Evolutionary conservation across 2,329 filamentous ascomycete genomes (phyloP).

Genomic region (Talaromyces atroroseus): DNA sequence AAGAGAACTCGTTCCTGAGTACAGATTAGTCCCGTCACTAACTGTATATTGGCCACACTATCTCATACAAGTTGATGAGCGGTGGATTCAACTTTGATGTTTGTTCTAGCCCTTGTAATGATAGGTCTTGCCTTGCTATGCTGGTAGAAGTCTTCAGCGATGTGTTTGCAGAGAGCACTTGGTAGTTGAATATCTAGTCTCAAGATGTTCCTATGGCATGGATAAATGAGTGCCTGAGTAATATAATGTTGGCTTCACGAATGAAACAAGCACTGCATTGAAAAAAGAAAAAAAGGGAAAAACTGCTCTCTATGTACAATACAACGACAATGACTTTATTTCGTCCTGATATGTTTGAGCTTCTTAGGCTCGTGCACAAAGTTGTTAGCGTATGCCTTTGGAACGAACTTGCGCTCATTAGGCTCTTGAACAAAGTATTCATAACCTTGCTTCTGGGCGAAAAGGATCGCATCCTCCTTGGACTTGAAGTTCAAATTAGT

Average conservation of each 20-base stretch:
- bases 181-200: too few species aligned
- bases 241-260: not conserved
- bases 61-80: not conserved
- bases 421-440: constrained; percentile 99
- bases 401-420: constrained; percentile 74
- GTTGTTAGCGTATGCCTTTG: constrained; percentile 96
- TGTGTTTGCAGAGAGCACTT: too few species aligned
- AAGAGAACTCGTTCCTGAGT: too few species aligned
- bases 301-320: constrained; percentile 11
- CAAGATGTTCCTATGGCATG: too few species aligned
- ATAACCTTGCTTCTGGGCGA: constrained; percentile 98
- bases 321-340: constrained; percentile 48
- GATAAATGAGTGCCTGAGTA: too few species aligned
- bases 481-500: constrained; percentile 82
- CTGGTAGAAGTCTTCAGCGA: too few species aligned
- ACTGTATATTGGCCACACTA: not conserved
- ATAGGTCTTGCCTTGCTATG: too few species aligned
- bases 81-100: not conserved
- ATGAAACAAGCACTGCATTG: not conserved
- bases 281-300: not conserved
- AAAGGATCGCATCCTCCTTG: constrained; percentile 91
- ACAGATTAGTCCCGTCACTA: too few species aligned
- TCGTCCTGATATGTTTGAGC: constrained; percentile 80
- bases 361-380: constrained; percentile 80
- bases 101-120: not conserved